These are phyloP conservation scores for Oryza meyeriana DNA, from an alignment of 176 grass and related monocot genomes.

Conservation along the genomic window DNA sequence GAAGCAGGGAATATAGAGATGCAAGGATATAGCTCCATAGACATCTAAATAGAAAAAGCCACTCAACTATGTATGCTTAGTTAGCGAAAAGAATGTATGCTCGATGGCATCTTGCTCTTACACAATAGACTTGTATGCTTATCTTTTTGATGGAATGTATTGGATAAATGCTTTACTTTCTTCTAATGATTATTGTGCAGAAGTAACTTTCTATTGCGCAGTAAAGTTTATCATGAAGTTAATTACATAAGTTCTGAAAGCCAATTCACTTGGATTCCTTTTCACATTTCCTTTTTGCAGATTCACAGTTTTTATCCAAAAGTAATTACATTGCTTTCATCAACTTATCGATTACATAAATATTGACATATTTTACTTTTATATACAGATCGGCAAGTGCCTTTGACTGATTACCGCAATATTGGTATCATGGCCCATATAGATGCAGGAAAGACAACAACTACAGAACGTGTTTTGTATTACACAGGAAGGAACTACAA, in stretches of 20 bases:
- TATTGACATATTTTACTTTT: slow-evolving; percentile 17
- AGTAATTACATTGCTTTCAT: slow-evolving; percentile 10
- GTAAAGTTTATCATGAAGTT: not conserved
- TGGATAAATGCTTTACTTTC: not conserved
- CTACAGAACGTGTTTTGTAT: slow-evolving; percentile 91
- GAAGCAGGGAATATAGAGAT: not conserved
- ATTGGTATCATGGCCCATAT: slow-evolving; percentile 99
- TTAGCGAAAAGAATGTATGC: not conserved
- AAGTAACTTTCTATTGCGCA: not conserved
- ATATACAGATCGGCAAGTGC: slow-evolving; percentile 47
- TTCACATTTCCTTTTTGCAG: not conserved
- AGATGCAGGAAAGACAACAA: slow-evolving; percentile 98
- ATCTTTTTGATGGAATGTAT: not conserved
- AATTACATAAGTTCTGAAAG: not conserved
- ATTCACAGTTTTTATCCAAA: not conserved
- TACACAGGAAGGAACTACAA: slow-evolving; percentile 99
- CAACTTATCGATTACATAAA: not conserved
- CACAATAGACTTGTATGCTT: not conserved
- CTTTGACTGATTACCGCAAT: slow-evolving; percentile 87
- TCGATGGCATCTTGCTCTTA: not conserved
- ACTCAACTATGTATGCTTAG: not conserved
- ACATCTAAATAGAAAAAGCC: not conserved
- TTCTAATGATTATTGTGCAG: not conserved
- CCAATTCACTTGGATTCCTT: not conserved
- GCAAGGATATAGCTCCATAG: not conserved